Evolutionary conservation across 441 rosid genomes (phyloP).

Genomic region (Hura crepitans): DNA sequence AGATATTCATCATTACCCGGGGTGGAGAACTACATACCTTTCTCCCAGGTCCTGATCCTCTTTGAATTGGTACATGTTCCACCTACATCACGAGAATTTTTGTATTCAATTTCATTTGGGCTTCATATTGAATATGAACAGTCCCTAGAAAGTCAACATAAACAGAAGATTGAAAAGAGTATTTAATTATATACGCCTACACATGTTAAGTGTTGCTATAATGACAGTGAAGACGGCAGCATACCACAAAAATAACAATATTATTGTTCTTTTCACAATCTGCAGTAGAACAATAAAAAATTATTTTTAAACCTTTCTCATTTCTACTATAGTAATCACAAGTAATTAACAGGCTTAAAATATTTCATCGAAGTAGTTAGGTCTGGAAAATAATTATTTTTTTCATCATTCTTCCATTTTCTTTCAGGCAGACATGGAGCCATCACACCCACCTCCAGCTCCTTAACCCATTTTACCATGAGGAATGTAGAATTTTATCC

Average conservation of each 20-base stretch:
- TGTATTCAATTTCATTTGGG: not conserved
- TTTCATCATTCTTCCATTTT: not conserved
- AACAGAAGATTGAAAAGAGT: not conserved
- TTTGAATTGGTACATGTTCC: constrained; percentile 42
- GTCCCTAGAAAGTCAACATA: constrained; percentile 6
- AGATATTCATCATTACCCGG: not conserved
- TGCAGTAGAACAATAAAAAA: not conserved
- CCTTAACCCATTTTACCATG: not conserved
- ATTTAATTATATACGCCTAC: not conserved
- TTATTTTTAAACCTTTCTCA: not conserved
- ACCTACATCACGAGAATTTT: too few relatives aligned
- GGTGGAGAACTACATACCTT: constrained; percentile 46
- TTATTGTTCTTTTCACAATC: not conserved
- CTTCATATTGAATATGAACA: too few relatives aligned
- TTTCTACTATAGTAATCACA: not conserved
- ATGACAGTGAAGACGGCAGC: too few relatives aligned
- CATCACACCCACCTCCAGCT: constrained; percentile 1
- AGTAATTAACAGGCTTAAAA: not conserved
- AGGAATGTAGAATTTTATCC: constrained; percentile 5
- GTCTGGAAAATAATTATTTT: not conserved
- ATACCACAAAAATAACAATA: not conserved
- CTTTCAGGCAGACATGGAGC: not conserved
- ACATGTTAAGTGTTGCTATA: too few relatives aligned
- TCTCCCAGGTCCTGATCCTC: constrained; percentile 71
- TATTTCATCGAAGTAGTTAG: not conserved